These are phyloP conservation scores for Hypoxylon perforatum DNA, from an alignment of 495 filamentous ascomycete species.

Conservation along the genomic window DNA sequence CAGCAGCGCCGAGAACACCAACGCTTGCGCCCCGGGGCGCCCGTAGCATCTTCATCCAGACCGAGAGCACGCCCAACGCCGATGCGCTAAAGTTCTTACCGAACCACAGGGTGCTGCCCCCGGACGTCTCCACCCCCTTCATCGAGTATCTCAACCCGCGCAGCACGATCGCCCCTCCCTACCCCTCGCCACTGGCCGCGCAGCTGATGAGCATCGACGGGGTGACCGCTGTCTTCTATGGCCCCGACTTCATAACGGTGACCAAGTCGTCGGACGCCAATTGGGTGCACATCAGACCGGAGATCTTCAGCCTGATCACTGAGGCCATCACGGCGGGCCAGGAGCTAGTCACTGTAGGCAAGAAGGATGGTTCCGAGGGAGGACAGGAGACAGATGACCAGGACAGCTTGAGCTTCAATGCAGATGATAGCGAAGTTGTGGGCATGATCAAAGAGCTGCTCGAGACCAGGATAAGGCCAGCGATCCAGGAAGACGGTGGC, in stretches of 20 bases:
- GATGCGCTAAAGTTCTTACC: conserved; percentile 96
- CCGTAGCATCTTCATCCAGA: conserved; percentile 97
- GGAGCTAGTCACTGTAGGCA: conserved; percentile 78
- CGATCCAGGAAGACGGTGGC: conserved; percentile 97
- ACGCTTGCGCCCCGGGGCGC: conserved; percentile 50
- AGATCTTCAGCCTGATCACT: conserved; percentile 94
- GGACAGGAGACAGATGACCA: conserved; percentile 57
- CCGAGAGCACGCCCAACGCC: conserved; percentile 88
- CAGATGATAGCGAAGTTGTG: conserved; percentile 91
- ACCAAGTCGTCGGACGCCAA: conserved; percentile 87
- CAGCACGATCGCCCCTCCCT: conserved; percentile 85
- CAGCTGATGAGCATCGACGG: conserved; percentile 91
- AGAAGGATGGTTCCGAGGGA: conserved; percentile 55
- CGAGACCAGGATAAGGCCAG: conserved; percentile 91
- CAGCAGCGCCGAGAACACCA: conserved; percentile 24
- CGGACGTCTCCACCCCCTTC: conserved; percentile 75
- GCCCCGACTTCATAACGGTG: conserved; percentile 94
- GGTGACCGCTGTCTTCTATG: conserved; percentile 93
- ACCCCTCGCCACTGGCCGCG: conserved; percentile 92
- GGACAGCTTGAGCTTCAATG: conserved; percentile 81
- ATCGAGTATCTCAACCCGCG: conserved; percentile 92
- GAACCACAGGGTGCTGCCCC: conserved; percentile 82
- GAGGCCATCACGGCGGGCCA: conserved; percentile 86
- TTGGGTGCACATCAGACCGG: conserved; percentile 95
- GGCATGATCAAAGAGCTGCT: conserved; percentile 99